Evolutionary conservation across 352 stramenopile genomes (phyloP), one percentile per base, ranked within the genome.

Genomic region (Peronospora destructor): DNA sequence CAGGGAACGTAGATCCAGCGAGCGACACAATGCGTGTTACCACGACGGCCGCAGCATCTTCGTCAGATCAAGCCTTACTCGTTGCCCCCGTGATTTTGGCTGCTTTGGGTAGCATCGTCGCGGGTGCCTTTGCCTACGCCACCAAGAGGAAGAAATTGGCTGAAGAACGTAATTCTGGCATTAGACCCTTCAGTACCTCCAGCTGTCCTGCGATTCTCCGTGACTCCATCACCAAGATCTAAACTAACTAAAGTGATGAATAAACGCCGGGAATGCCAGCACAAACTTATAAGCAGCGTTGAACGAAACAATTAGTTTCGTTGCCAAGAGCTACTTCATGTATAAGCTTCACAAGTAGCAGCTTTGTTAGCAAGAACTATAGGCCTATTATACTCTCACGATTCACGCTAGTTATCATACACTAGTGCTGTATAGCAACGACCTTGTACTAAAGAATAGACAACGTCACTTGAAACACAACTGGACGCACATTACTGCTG

Each of bases 141-240:
- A 28, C 40, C 28, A 64, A 56, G 45, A 54, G 49, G 44, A 52
- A 42, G 17, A 64, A 59, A 41, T 26, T 23, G 6, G 10, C 50
- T 11, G 35, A 56, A 12, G 36, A 59, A 44, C 26, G 34, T 9
- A 35, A 45, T 16, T 37, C 48, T 42, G 19, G 49, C 17, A 41
- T 39, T 28, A 37, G 35, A 14, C 47, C 45, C 12, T 56, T 64
- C 16, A 53, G 46, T 50, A 55, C 38, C 8, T 40, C 40, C 39
- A 59, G 39, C 38, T 59, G 49, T 12, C 56, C 56, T 14, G 32
- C 56, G 23, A 50, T 40, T 17, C 36, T 49, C 14, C 43, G 53
- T 26, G 46, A 49, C 14, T 38, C 52, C 17, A 66, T 66, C 26
- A 46, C 37, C 41, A 58, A 62, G 47, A 57, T 66, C 14, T 66